These are phyloP conservation scores for Aureobasidium sp. DNA, from an alignment of 2,329 filamentous ascomycete species.

Conservation along the genomic window DNA sequence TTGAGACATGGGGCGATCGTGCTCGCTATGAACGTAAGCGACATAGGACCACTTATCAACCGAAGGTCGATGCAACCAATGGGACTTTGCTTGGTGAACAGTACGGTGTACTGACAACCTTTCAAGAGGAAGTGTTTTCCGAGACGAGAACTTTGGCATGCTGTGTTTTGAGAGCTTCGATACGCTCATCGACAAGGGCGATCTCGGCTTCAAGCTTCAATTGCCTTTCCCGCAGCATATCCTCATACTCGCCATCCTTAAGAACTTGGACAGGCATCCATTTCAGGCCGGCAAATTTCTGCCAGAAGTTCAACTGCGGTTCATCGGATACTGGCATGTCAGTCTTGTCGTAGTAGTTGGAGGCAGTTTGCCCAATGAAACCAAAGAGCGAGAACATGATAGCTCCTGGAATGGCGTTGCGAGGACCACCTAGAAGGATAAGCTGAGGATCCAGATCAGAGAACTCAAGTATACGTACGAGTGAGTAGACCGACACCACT, in stretches of 20 bases:
- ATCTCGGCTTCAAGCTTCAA: constrained; percentile 67
- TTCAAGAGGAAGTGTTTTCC: neutral
- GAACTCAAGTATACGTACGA: constrained; percentile 27
- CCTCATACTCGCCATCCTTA: constrained; percentile 63
- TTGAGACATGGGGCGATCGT: too few relatives aligned
- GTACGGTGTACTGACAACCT: neutral
- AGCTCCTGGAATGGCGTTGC: constrained; percentile 46
- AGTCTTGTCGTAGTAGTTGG: constrained; percentile 45
- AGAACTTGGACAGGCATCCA: constrained; percentile 65
- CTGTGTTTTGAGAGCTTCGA: constrained; percentile 39
- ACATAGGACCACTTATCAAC: too few relatives aligned
- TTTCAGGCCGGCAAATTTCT: constrained; percentile 49
- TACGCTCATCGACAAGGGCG: constrained; percentile 67
- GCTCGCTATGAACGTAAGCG: too few relatives aligned
- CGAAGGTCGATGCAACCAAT: too few relatives aligned
- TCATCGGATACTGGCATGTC: constrained; percentile 22
- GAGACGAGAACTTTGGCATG: neutral
- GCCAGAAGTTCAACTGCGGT: constrained; percentile 35
- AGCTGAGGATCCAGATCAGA: neutral
- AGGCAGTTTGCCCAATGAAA: constrained; percentile 47
- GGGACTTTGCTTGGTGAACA: neutral
- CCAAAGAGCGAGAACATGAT: constrained; percentile 53
- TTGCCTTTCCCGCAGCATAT: constrained; percentile 62
- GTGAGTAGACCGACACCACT: constrained; percentile 46
- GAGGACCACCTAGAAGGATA: constrained; percentile 42